These are phyloP conservation scores for Atractiella rhizophila DNA, from an alignment of 768 basidiomycete genomes.

Conservation along the genomic window DNA sequence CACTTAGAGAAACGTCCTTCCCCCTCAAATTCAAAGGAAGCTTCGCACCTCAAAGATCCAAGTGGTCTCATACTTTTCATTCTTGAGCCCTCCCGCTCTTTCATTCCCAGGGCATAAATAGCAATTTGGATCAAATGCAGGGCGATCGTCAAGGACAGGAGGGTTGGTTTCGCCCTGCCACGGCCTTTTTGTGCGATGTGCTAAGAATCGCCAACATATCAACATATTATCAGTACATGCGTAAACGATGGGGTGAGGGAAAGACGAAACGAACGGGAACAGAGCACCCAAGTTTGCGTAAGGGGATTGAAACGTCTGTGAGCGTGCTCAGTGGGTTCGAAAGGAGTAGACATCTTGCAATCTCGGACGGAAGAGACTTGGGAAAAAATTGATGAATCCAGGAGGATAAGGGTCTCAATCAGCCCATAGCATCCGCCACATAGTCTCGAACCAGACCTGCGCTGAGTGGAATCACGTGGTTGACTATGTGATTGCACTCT, in stretches of 20 bases:
- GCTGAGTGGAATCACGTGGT: no score
- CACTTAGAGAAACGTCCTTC: no score
- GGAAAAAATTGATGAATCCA: no score
- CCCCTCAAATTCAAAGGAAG: no score
- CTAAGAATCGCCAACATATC: constrained; percentile 3
- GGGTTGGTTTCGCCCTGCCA: constrained; percentile 72
- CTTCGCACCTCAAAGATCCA: constrained; percentile 23
- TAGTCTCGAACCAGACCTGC: no score
- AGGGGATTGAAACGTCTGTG: constrained; percentile 16
- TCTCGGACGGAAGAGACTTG: no score
- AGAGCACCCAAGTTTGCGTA: constrained; percentile 14
- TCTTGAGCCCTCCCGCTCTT: constrained; percentile 43
- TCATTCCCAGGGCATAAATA: constrained; percentile 71
- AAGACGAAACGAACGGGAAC: constrained; percentile 9
- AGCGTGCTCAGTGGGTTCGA: no score
- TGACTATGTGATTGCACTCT: no score
- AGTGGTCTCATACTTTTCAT: constrained; percentile 41
- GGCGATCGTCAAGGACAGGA: constrained; percentile 30
- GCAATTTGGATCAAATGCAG: constrained; percentile 33
- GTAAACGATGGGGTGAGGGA: background rate
- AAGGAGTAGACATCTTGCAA: no score
- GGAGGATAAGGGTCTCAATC: no score
- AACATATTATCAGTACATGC: background rate
- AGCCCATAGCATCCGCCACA: no score
- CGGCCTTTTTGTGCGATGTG: constrained; percentile 68